A percentile compares a stretch with the other conserved stretches of the same genome.
Evolutionary conservation across 148 eudicot genomes (phyloP).

Genomic region (Cornus suecica): DNA sequence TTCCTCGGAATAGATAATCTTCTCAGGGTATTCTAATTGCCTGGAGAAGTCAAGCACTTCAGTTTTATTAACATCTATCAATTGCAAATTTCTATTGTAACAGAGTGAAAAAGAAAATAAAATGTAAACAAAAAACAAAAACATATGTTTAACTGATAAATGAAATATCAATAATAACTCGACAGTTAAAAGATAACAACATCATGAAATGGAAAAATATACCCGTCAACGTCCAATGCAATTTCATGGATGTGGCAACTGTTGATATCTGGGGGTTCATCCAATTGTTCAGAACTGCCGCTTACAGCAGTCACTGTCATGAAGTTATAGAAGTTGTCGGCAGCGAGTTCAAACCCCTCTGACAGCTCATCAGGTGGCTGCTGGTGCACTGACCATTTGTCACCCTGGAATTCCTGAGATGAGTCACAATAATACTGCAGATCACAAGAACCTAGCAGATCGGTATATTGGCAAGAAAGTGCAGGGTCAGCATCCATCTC

Average conservation of each 20-base stretch:
- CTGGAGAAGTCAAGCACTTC: neutral
- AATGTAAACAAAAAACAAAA: too few species aligned
- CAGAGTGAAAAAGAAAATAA: neutral
- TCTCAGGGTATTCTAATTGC: neutral
- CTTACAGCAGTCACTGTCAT: slow-evolving; percentile 7
- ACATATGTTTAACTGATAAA: neutral
- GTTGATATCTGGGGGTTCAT: slow-evolving; percentile 18
- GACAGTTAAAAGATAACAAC: neutral
- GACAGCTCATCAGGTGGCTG: slow-evolving; percentile 10
- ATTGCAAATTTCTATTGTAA: neutral
- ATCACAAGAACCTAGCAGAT: slow-evolving; percentile 18
- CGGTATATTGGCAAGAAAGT: slow-evolving; percentile 18
- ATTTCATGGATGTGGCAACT: slow-evolving; percentile 17
- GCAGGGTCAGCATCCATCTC: slow-evolving; percentile 18
- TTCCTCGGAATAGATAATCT: slow-evolving; percentile 4
- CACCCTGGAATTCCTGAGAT: slow-evolving; percentile 18
- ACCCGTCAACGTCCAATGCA: slow-evolving; percentile 14
- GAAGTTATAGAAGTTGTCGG: slow-evolving; percentile 16
- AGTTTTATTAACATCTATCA: neutral
- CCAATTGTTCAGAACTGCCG: neutral
- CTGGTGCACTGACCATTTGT: slow-evolving; percentile 10
- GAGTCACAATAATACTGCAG: slow-evolving; percentile 17
- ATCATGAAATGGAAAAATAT: neutral
- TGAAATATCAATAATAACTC: neutral
- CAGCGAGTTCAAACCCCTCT: slow-evolving; percentile 12